Evolutionary conservation across 2,329 filamentous ascomycete species (phyloP), one percentile per base, ranked within the genome.

Genomic region (Hortaea sp.): DNA sequence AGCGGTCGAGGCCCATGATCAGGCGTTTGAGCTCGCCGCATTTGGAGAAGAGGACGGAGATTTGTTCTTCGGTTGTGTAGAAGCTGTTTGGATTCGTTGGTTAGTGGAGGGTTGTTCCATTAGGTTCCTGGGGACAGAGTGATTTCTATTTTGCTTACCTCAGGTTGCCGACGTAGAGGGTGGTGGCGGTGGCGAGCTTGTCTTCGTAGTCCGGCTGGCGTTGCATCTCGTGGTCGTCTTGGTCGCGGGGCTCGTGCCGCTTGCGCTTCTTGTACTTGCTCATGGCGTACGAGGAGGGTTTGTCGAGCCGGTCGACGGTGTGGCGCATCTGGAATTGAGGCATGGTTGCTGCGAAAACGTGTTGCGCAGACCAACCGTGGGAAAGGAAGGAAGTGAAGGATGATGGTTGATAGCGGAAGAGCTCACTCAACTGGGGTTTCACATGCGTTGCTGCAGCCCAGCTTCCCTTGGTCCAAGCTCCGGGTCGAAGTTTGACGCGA

Each of bases 11-110:
- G 42, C 92, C 92, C 92, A 98, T 98, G 54, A 98, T 81, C 41
- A 98, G 79, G 29, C 92, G 86, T 71, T 98, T 98, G 70, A 98
- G 94, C 72, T 97, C 92, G 60, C 92, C 92, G 68, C 88, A 83
- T 64, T 76, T 79, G 49, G 52, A 58, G 56, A 65, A 64, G 43
- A 65, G 60, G 42, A 97, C 90, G 68, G 97, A 90, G 49, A 98
- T 95, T 66, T 98, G 92, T 70, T 98, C 92, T 66, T 98, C 92
- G 47, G 92, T 98, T 27, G 92, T 98, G 57, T 60, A 51, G 47
- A 51, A 82, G 57, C 73, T 94, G 32, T 9, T 35, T 35, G 32
- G 2, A 20, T 35, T 78, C 9, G 32, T 35, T 35, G 2, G 4
- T 9, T 35, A n/a, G 7, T 35, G n/a, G 32, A 4, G 4, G n/a